Conservation (phyloP, 2,329 filamentous ascomycete species). For the Paecilomyces variotii region DNA sequence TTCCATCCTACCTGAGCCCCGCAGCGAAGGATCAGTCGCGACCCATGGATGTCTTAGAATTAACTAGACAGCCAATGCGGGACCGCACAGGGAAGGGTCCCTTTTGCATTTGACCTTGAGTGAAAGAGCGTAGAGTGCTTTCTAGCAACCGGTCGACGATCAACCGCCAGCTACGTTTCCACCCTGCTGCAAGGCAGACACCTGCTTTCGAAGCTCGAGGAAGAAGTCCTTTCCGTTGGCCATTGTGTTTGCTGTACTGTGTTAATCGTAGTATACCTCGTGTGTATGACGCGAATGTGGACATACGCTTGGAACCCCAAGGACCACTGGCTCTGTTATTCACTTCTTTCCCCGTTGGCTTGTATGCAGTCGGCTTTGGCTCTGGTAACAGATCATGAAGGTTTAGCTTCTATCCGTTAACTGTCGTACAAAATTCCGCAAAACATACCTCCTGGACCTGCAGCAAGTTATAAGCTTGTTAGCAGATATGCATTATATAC, state of each 20-base stretch:
- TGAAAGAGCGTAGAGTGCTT: not conserved
- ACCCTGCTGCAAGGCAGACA: conserved; percentile 31
- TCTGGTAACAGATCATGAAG: conserved; percentile 13
- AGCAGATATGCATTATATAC: not conserved
- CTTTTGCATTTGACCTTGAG: not conserved
- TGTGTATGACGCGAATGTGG: not conserved
- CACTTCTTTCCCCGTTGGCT: conserved; percentile 27
- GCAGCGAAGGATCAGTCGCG: not conserved
- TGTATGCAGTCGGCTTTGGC: conserved; percentile 30
- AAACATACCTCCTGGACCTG: conserved; percentile 23
- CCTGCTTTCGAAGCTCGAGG: conserved; percentile 41
- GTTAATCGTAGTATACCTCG: conserved; percentile 4
- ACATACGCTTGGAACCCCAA: conserved; percentile 39
- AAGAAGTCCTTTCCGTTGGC: conserved; percentile 43
- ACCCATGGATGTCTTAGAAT: not conserved
- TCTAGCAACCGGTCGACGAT: conserved; percentile 8
- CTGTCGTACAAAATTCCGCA: not conserved
- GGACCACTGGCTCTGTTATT: conserved; percentile 30
- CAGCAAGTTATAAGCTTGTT: not conserved
- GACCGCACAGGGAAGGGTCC: not conserved
- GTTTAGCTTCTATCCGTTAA: not conserved
- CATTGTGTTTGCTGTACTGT: conserved; percentile 37
- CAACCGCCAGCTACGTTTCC: conserved; percentile 28
- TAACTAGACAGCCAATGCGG: not conserved
- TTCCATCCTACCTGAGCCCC: not conserved